Evolutionary conservation across 2,329 filamentous ascomycete genomes (phyloP).

Genomic region (Bipolaris oryzae): DNA sequence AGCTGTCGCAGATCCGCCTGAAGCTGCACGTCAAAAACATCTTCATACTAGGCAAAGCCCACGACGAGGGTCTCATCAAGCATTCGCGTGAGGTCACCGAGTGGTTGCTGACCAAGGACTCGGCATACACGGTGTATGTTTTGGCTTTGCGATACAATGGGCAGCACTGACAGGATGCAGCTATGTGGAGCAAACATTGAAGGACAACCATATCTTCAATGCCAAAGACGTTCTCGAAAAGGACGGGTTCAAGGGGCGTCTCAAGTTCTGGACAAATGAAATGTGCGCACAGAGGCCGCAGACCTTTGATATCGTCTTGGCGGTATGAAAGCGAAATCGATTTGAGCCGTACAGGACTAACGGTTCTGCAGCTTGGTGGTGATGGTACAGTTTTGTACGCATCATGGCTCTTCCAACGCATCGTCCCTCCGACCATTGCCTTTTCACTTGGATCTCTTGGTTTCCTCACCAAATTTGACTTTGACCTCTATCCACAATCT

Average conservation of each 20-base stretch:
- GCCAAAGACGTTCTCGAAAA: conserved; percentile 70
- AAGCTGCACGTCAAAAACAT: conserved; percentile 81
- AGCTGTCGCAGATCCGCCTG: conserved; percentile 80
- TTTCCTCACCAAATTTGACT: conserved; percentile 97
- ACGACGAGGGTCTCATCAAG: conserved; percentile 78
- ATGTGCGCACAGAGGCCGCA: conserved; percentile 81
- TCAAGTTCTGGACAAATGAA: conserved; percentile 83
- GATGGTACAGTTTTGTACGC: conserved; percentile 98
- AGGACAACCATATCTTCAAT: conserved; percentile 75
- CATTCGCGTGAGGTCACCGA: conserved; percentile 77
- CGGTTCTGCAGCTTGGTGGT: conserved; percentile 67
- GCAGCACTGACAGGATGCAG: conserved; percentile 30
- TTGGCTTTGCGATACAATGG: conserved; percentile 10
- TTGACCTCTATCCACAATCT: conserved; percentile 71
- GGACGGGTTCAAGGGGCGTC: conserved; percentile 60
- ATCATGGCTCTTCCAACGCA: conserved; percentile 94
- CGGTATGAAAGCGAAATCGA: conserved; percentile 52
- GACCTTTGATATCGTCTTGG: conserved; percentile 91
- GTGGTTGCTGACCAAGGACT: conserved; percentile 79
- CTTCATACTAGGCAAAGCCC: conserved; percentile 89
- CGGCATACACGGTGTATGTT: conserved; percentile 73
- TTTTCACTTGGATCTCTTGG: conserved; percentile 91
- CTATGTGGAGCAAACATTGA: conserved; percentile 77
- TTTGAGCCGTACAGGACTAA: conserved; percentile 2
- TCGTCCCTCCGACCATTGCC: conserved; percentile 90